Conservation (phyloP, 1,284 basidiomycete genomes). For the Ustilago xerochloae region DNA sequence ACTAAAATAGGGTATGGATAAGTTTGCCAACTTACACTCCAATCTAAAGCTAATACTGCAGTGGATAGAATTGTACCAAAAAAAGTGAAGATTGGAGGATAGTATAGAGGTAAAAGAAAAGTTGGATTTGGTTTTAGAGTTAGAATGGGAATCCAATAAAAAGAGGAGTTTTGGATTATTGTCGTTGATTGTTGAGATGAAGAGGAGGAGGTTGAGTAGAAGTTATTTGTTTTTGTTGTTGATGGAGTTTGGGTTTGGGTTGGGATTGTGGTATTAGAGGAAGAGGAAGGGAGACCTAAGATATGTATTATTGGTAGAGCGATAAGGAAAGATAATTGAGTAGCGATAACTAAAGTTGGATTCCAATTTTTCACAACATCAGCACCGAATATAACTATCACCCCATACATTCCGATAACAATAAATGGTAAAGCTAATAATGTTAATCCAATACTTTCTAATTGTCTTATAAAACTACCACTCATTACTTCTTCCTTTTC, state of each 20-base stretch:
- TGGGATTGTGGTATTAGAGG: neutral
- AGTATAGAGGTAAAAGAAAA: conserved; percentile 27
- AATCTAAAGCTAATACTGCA: conserved; percentile 25
- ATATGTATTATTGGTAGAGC: conserved; percentile 11
- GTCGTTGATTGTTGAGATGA: neutral
- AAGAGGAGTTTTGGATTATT: neutral
- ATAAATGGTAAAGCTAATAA: conserved; percentile 14
- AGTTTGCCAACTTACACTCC: conserved; percentile 27
- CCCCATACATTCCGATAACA: neutral
- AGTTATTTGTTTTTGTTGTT: neutral
- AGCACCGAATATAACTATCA: conserved; percentile 10
- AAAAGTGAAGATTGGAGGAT: conserved; percentile 7
- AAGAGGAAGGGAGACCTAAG: conserved; percentile 13
- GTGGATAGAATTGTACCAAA: neutral
- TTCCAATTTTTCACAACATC: neutral
- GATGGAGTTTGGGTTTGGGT: neutral
- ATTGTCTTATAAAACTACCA: conserved; percentile 18
- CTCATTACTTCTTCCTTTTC: neutral
- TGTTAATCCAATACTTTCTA: conserved; percentile 14
- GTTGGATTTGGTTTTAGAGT: conserved; percentile 19
- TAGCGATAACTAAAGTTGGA: conserved; percentile 1
- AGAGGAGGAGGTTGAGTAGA: neutral
- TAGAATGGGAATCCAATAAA: conserved; percentile 10
- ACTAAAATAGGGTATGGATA: conserved; percentile 39
- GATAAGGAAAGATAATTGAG: conserved; percentile 16